phyloP scores from a whole-genome alignment of 2,329 filamentous ascomycete genomes.

The Juglanconis oblonga region DNA sequence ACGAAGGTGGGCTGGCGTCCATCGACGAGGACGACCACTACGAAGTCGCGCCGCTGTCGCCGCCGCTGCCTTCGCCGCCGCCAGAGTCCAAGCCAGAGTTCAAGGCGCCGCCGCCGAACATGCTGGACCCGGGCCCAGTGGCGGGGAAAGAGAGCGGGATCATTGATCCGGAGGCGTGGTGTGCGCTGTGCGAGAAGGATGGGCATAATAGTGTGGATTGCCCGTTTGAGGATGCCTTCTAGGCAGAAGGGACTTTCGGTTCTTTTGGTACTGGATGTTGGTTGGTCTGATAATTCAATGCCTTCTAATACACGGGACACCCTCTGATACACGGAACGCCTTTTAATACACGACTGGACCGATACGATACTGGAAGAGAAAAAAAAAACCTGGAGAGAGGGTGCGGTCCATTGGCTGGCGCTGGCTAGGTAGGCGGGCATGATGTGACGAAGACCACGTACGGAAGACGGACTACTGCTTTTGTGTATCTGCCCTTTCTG shows the following conservation, averaged over 20 bases:
- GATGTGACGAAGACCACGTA: too few species aligned
- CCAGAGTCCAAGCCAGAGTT: slow-evolving; percentile 26
- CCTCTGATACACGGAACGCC: too few species aligned
- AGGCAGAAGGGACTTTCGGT: slow-evolving; percentile 14
- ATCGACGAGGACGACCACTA: slow-evolving; percentile 37
- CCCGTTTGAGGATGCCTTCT: slow-evolving; percentile 82
- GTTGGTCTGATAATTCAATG: slow-evolving; percentile 8
- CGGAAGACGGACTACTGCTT: too few species aligned
- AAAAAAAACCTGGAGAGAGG: too few species aligned
- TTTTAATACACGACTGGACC: too few species aligned
- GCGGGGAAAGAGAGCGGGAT: slow-evolving; percentile 76
- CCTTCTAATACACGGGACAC: background rate
- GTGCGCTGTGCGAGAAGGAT: slow-evolving; percentile 91
- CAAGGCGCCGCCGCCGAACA: slow-evolving; percentile 55
- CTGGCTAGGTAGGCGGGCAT: too few species aligned
- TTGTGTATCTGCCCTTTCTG: too few species aligned
- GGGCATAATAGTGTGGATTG: slow-evolving; percentile 96
- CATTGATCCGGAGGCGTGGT: slow-evolving; percentile 88
- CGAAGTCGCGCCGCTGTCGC: slow-evolving; percentile 54
- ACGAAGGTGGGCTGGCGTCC: background rate
- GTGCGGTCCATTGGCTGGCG: too few species aligned
- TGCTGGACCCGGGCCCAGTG: slow-evolving; percentile 64
- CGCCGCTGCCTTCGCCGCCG: slow-evolving; percentile 33
- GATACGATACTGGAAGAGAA: too few species aligned
- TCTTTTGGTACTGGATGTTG: background rate